Conservation (phyloP, 345 rosid genomes). For the Moricandia moricandioides region DNA sequence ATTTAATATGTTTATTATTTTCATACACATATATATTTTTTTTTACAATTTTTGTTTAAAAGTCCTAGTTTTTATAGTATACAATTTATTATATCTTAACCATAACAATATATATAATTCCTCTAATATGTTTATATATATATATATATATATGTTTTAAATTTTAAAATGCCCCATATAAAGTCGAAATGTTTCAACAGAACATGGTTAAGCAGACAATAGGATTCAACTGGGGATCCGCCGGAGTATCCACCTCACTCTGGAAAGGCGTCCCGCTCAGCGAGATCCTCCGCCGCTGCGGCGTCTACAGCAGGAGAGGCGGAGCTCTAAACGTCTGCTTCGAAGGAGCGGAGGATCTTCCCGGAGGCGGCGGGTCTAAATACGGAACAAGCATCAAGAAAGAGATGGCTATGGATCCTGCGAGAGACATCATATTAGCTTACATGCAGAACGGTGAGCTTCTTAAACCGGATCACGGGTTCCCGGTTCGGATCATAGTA, state of each 20-base stretch:
- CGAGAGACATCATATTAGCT: constrained; percentile 78
- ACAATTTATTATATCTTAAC: too few species aligned
- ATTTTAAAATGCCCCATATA: background rate
- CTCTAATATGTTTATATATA: too few species aligned
- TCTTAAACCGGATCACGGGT: constrained; percentile 85
- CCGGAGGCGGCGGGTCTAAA: constrained; percentile 94
- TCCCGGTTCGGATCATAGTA: constrained; percentile 73
- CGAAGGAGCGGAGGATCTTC: constrained; percentile 91
- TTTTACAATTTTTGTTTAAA: background rate
- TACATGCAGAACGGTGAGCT: constrained; percentile 95
- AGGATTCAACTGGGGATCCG: constrained; percentile 95
- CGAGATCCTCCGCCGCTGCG: constrained; percentile 66
- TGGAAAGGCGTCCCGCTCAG: constrained; percentile 78
- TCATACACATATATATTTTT: background rate
- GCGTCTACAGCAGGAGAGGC: constrained; percentile 52
- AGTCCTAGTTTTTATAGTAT: too few species aligned
- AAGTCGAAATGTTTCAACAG: constrained; percentile 21
- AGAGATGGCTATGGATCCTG: constrained; percentile 78
- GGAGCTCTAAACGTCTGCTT: constrained; percentile 86
- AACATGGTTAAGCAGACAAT: constrained; percentile 82
- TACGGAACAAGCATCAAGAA: constrained; percentile 75
- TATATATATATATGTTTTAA: too few species aligned
- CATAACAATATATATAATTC: too few species aligned
- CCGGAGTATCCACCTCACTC: constrained; percentile 73
- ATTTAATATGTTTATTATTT: background rate